phyloP scores from a whole-genome alignment of 176 grass and related monocot species.

The Lolium rigidum region DNA sequence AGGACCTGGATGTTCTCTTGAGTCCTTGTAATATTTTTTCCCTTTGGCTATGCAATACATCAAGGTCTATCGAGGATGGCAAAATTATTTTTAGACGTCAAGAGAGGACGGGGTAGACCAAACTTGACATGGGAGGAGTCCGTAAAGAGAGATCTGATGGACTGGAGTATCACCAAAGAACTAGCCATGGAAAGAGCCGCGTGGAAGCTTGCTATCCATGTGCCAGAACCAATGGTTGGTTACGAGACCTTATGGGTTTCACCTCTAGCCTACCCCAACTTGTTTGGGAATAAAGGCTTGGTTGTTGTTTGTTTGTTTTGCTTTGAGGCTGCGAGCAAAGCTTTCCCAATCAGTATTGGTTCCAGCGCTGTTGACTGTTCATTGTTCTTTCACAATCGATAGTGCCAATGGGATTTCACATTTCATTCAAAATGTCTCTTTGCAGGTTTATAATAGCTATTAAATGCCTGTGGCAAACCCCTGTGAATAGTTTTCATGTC shows the following conservation, averaged over 20 bases:
- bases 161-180: too few relatives aligned
- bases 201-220: too few relatives aligned
- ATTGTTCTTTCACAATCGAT: neutral
- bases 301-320: neutral
- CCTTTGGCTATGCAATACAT: neutral
- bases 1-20: neutral
- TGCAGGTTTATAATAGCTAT: neutral
- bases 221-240: too few relatives aligned
- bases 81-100: neutral
- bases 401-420: conserved; percentile 22
- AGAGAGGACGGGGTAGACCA: too few relatives aligned
- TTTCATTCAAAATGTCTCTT: conserved; percentile 28
- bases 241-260: too few relatives aligned
- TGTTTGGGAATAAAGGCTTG: too few relatives aligned
- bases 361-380: conserved; percentile 4
- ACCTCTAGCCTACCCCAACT: too few relatives aligned
- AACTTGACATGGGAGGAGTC: too few relatives aligned
- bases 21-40: neutral
- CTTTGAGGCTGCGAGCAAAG: neutral
- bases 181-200: too few relatives aligned
- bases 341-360: conserved; percentile 8
- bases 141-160: too few relatives aligned
- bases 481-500: conserved; percentile 1
- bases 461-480: conserved; percentile 18
- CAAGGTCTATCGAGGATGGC: neutral